Conservation (phyloP, 768 basidiomycete genomes). For the Rhodotorula sphaerocarpa region DNA sequence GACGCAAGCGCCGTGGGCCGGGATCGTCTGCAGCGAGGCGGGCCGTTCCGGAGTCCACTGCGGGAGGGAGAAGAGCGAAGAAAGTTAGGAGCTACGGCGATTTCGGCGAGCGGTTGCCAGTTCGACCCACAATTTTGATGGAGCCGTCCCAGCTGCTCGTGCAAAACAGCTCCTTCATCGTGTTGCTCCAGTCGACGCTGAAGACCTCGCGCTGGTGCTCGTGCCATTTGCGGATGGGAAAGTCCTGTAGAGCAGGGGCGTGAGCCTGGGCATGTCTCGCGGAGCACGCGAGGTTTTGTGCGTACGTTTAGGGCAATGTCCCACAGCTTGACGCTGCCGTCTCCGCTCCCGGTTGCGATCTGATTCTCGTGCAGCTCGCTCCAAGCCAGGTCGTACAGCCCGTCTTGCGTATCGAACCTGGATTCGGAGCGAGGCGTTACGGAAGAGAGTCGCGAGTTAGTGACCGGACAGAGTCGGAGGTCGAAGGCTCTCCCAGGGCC, state of each 20-base stretch:
- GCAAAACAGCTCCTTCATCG: conserved; percentile 75
- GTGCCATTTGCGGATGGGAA: conserved; percentile 84
- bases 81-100: too few species aligned
- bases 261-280: conserved; percentile 9
- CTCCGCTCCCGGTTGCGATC: conserved; percentile 76
- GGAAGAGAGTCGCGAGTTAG: too few species aligned
- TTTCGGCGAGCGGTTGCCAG: too few species aligned
- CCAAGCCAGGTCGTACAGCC: conserved; percentile 85
- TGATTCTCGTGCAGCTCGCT: conserved; percentile 93
- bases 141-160: conserved; percentile 88
- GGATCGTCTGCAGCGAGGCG: conserved; percentile 68
- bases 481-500: not conserved
- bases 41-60: conserved; percentile 83
- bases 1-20: conserved; percentile 74
- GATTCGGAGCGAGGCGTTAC: not conserved
- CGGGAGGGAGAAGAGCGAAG: not conserved
- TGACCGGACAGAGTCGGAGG: conserved; percentile 12
- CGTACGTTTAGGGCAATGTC: conserved; percentile 73
- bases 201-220: conserved; percentile 90
- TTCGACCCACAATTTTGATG: conserved; percentile 65
- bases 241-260: conserved; percentile 51
- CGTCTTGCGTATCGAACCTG: conserved; percentile 85
- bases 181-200: conserved; percentile 90
- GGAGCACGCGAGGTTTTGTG: not conserved
- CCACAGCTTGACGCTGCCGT: conserved; percentile 84